These are phyloP conservation scores for Intubia oerlemansii DNA, from an alignment of 2,329 filamentous ascomycete species.

Conservation along the genomic window DNA sequence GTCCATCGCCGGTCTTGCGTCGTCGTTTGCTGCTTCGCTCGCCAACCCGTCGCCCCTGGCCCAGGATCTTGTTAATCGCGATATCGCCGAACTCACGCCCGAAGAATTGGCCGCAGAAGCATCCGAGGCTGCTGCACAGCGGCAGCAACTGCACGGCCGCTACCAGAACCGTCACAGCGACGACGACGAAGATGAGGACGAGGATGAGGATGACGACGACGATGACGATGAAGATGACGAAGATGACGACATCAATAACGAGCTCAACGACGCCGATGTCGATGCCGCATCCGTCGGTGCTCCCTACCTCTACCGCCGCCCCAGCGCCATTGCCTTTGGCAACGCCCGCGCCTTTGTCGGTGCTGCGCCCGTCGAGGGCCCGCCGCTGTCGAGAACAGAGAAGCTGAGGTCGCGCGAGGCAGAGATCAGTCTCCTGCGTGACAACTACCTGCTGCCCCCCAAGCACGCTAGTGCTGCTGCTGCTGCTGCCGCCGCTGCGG, in stretches of 20 bases:
- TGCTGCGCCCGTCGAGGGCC: slow-evolving; percentile 24
- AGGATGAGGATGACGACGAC: no score
- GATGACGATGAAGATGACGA: no score
- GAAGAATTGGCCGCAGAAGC: neutral
- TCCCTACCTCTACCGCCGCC: slow-evolving; percentile 48
- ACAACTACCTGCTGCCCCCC: slow-evolving; percentile 43
- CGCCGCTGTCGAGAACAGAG: slow-evolving; percentile 30
- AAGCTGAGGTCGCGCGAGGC: slow-evolving; percentile 33
- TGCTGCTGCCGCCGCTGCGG: neutral
- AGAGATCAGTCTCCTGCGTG: slow-evolving; percentile 37
- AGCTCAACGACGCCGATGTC: slow-evolving; percentile 17
- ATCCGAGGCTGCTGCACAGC: neutral
- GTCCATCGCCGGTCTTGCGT: slow-evolving; percentile 8
- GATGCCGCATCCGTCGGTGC: slow-evolving; percentile 15
- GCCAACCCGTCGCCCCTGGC: slow-evolving; percentile 41
- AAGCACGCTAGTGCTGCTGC: slow-evolving; percentile 22
- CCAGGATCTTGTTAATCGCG: slow-evolving; percentile 41
- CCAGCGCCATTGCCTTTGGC: slow-evolving; percentile 54
- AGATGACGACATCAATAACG: no score
- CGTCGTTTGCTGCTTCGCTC: slow-evolving; percentile 26
- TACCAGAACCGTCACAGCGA: slow-evolving; percentile 12
- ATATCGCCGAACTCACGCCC: slow-evolving; percentile 42
- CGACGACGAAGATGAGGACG: slow-evolving; percentile 3
- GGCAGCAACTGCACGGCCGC: no score
- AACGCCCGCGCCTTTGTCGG: slow-evolving; percentile 50